Base-by-base conservation (phyloP, 176 grass and related monocot genomes). In the Triticum dicoccoides region DNA sequence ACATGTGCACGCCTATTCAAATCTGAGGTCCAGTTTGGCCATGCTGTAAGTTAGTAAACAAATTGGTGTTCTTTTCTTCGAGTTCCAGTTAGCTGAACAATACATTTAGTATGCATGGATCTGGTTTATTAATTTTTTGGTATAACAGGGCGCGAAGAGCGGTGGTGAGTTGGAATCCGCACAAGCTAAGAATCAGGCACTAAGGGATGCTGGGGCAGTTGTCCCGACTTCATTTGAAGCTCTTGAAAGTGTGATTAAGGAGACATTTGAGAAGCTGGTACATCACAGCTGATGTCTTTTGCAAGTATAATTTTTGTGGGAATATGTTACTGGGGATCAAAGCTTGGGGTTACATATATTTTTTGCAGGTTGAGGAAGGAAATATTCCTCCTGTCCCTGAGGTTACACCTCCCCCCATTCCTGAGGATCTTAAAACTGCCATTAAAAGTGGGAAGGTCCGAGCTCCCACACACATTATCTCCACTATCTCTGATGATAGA, bases 401-500 rank as follows among this genome's bases (percentile, higher is more conserved):
- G 88, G 65, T 94, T 88, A 94, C 89, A 78, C 94, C 94, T n/a
- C 97, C 97, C 78, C 83, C 83, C 59, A 99, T 99, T 83, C 97
- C 97, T 0, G 97, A 96, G 87, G 97, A 99, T 87, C 90, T 99
- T 85, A 99, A 94, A 85, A 93, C 82, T 73, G 97, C 97, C 27
- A 96, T 99, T 41, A 96, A 99, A 90, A 99, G 97, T 58, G 97
- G 97, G 73, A 99, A 94, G 87, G 97, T 99, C 82, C 97, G 94
- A 59, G 97, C 97, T 82, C 97, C 97, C 52, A 99, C 94, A 56
- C 97, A 99, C 85, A 91, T 99, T 64, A 99, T 99, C 89, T 99
- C 97, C 87, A 99, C 97, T 23, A 99, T 99, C 77, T 99, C 97
- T 59, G 97, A 99, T 87, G 97, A 99, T 74, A 94, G 94, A 99